Percentiles rank a stretch among this genome's conserved stretches.
These are phyloP conservation scores for Xerocomellus amylosporus DNA, from an alignment of 768 basidiomycete species.

Conservation along the genomic window DNA sequence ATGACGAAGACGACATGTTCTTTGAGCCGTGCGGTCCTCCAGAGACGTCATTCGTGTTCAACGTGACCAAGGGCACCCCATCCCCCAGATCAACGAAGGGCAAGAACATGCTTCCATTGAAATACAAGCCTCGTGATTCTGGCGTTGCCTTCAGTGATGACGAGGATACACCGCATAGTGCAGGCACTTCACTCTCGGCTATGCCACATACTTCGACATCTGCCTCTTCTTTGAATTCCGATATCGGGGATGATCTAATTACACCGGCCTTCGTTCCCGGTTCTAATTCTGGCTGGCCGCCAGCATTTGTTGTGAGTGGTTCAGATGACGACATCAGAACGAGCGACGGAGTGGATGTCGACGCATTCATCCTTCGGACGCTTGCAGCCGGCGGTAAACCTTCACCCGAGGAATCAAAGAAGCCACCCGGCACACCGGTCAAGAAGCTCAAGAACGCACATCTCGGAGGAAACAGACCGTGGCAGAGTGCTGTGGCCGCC, in stretches of 20 bases:
- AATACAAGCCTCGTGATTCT: conserved; percentile 71
- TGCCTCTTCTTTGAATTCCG: conserved; percentile 57
- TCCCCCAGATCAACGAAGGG: conserved; percentile 42
- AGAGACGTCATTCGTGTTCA: conserved; percentile 56
- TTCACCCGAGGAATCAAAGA: conserved; percentile 47
- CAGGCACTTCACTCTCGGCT: conserved; percentile 27
- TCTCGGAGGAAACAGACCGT: conserved; percentile 59
- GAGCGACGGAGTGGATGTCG: conserved; percentile 45
- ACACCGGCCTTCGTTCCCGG: conserved; percentile 63
- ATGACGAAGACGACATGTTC: conserved; percentile 57
- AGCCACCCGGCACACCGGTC: conserved; percentile 77
- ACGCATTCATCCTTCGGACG: conserved; percentile 70
- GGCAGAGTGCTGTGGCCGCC: conserved; percentile 76
- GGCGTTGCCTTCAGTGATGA: conserved; percentile 64
- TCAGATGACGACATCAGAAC: conserved; percentile 37
- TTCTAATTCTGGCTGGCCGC: conserved; percentile 61
- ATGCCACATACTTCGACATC: conserved; percentile 63
- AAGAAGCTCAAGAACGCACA: conserved; percentile 65
- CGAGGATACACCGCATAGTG: conserved; percentile 33
- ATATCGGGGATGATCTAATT: conserved; percentile 60
- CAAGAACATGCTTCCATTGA: conserved; percentile 49
- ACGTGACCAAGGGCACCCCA: conserved; percentile 54
- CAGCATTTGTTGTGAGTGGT: conserved; percentile 37
- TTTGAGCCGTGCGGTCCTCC: conserved; percentile 44
- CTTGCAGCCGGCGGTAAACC: conserved; percentile 58